These are phyloP conservation scores for Arthrobotrys megalospora DNA, from an alignment of 2,329 filamentous ascomycete genomes.

Conservation along the genomic window DNA sequence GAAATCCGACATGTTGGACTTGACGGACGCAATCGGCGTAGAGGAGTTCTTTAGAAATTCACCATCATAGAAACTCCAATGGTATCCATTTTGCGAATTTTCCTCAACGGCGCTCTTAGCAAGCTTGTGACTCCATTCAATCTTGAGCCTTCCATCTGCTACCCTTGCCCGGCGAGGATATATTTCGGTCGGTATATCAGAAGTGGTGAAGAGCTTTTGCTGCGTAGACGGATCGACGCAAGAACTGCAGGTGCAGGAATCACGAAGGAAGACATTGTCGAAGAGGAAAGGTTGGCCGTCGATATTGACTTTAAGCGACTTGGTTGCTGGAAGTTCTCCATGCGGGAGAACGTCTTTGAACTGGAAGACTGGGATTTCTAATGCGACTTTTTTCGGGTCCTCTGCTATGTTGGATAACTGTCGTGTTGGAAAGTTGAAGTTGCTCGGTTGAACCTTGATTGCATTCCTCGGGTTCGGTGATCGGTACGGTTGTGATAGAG, in stretches of 20 bases:
- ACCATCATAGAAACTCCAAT: conserved; percentile 65
- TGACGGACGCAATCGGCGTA: conserved; percentile 64
- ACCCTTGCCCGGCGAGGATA: conserved; percentile 66
- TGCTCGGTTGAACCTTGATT: conserved; percentile 7
- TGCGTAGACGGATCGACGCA: conserved; percentile 75
- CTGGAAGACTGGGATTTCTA: conserved; percentile 58
- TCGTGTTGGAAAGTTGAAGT: conserved; percentile 27
- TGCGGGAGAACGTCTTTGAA: conserved; percentile 48
- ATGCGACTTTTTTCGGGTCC: conserved; percentile 4
- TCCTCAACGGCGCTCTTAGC: conserved; percentile 61
- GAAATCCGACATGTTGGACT: conserved; percentile 66
- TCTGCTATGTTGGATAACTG: conserved; percentile 31
- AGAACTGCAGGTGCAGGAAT: conserved; percentile 73
- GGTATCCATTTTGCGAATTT: conserved; percentile 40
- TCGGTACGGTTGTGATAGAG: conserved; percentile 10
- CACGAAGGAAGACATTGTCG: conserved; percentile 69
- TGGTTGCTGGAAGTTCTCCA: conserved; percentile 45
- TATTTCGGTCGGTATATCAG: conserved; percentile 74
- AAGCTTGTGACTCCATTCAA: conserved; percentile 73
- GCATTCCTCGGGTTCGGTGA: conserved; percentile 9
- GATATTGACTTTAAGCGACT: conserved; percentile 59
- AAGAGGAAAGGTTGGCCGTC: conserved; percentile 61
- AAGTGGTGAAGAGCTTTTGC: conserved; percentile 77
- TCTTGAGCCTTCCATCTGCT: conserved; percentile 70
- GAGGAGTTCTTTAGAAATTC: conserved; percentile 63